Conservation (phyloP, 192 early-diverging fungal species). For the Backusella tarrabulga region DNA sequence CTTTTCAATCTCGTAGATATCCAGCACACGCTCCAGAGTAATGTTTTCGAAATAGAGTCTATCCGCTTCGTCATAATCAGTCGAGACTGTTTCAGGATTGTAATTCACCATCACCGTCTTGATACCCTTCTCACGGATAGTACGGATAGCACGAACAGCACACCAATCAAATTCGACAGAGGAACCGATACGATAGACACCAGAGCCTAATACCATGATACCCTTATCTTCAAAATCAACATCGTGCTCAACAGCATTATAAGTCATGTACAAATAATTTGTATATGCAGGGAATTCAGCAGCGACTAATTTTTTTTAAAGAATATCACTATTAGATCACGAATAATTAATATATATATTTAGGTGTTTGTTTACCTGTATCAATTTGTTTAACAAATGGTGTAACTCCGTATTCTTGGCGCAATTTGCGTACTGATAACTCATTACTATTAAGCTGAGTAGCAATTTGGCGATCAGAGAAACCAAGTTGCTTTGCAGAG, state of each 20-base stretch:
- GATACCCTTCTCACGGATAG: conserved; percentile 78
- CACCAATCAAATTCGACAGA: conserved; percentile 99
- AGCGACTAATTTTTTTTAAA: conserved; percentile 57
- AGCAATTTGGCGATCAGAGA: conserved; percentile 92
- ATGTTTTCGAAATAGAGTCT: conserved; percentile 97
- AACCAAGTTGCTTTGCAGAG: conserved; percentile 92
- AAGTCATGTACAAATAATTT: conserved; percentile 98
- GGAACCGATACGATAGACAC: conserved; percentile 97
- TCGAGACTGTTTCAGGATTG: conserved; percentile 99
- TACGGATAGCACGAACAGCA: conserved; percentile 93
- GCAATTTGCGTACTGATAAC: conserved; percentile 81
- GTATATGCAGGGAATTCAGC: conserved; percentile 98
- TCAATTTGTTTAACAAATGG: conserved; percentile 99
- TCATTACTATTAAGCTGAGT: conserved; percentile 73
- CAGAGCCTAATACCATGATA: conserved; percentile 94
- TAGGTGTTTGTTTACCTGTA: conserved; percentile 56
- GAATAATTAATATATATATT: no score
- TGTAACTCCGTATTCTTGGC: conserved; percentile 75
- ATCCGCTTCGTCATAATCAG: conserved; percentile 98
- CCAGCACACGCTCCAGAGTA: conserved; percentile 89
- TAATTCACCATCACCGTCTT: conserved; percentile 99
- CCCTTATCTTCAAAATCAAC: conserved; percentile 91
- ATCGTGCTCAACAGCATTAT: conserved; percentile 94
- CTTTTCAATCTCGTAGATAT: conserved; percentile 94
- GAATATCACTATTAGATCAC: neutral